These are phyloP conservation scores for Hypoxylon sp. DNA, from an alignment of 2,329 filamentous ascomycete species.

Conservation along the genomic window DNA sequence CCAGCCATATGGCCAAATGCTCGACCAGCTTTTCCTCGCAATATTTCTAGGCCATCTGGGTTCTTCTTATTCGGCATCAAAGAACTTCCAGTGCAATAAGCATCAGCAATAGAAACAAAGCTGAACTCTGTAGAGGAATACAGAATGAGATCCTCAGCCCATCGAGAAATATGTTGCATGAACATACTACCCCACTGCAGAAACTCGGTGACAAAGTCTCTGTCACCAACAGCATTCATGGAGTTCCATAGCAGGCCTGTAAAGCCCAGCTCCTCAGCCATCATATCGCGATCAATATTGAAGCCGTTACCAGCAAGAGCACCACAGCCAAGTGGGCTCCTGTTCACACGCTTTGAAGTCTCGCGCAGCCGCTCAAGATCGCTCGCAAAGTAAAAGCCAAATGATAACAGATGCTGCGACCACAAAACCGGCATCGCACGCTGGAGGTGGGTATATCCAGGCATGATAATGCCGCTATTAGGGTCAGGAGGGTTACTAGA, in stretches of 20 bases:
- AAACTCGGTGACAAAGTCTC: conserved; percentile 79
- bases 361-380: conserved; percentile 78
- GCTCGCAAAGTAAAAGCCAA: conserved; percentile 72
- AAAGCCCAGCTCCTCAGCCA: conserved; percentile 80
- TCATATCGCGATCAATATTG: conserved; percentile 75
- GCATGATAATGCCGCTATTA: conserved; percentile 61
- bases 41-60: conserved; percentile 75
- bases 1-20: conserved; percentile 69
- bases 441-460: conserved; percentile 82
- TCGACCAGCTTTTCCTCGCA: conserved; percentile 78
- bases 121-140: conserved; percentile 82
- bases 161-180: conserved; percentile 77
- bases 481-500: not conserved
- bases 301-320: conserved; percentile 82
- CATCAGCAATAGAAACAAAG: conserved; percentile 80
- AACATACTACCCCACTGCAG: conserved; percentile 77
- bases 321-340: conserved; percentile 72
- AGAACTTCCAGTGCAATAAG: conserved; percentile 80
- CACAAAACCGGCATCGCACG: conserved; percentile 59
- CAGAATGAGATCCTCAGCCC: conserved; percentile 79
- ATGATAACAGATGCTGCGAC: conserved; percentile 45
- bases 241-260: conserved; percentile 76
- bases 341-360: conserved; percentile 74
- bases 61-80: conserved; percentile 92
- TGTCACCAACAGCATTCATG: conserved; percentile 75